Conservation (phyloP, 192 early-diverging fungal genomes). For the Gryganskiella cystojenkinii region DNA sequence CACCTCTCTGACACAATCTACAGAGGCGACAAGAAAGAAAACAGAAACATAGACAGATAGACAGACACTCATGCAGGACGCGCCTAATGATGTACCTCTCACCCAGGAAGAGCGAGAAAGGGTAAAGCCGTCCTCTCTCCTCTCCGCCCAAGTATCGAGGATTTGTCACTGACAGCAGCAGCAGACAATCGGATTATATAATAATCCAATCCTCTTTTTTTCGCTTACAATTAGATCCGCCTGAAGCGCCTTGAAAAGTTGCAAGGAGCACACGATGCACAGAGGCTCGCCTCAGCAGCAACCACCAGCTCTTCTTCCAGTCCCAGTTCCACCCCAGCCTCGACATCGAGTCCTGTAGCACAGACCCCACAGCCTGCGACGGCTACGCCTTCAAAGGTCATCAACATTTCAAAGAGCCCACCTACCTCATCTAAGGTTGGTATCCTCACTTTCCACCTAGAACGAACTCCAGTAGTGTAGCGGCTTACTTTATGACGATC, state of each 20-base stretch:
- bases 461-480: not conserved
- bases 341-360: conserved; percentile 12
- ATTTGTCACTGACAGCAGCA: not conserved
- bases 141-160: not conserved
- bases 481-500: not conserved
- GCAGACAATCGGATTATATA: not conserved
- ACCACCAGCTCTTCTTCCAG: conserved; percentile 11
- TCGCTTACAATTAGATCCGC: conserved; percentile 59
- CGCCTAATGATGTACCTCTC: conserved; percentile 36
- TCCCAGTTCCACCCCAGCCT: not conserved
- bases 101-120: conserved; percentile 48
- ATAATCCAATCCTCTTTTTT: not conserved
- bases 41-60: too few species aligned
- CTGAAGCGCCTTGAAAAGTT: conserved; percentile 73
- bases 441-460: not conserved
- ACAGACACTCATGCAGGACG: conserved; percentile 62
- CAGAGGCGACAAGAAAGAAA: too few species aligned
- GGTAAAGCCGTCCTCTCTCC: conserved; percentile 9
- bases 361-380: not conserved
- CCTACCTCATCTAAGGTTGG: conserved; percentile 9
- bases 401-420: not conserved
- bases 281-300: conserved; percentile 14
- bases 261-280: conserved; percentile 34
- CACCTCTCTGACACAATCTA: too few species aligned
- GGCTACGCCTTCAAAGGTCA: conserved; percentile 2